These are phyloP conservation scores for Piloderma croceum DNA, from an alignment of 768 basidiomycete genomes.

Conservation along the genomic window DNA sequence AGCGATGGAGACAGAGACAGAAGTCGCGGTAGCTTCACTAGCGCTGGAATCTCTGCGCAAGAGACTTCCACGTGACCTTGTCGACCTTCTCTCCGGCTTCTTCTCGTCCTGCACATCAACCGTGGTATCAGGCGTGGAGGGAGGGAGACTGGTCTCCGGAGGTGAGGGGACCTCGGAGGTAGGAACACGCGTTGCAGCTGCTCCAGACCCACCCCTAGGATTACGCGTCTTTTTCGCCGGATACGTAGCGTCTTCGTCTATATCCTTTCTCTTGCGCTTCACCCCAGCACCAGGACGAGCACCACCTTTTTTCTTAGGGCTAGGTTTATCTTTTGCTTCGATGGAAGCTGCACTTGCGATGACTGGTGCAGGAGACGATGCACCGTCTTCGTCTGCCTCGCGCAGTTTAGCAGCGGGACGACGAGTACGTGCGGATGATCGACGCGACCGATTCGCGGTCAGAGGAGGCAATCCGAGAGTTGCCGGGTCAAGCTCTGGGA, in stretches of 20 bases:
- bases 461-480: constrained; percentile 42
- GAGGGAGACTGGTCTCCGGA: constrained; percentile 19
- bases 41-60: constrained; percentile 47
- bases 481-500: constrained; percentile 57
- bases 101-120: constrained; percentile 33
- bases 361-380: constrained; percentile 15
- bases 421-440: constrained; percentile 41
- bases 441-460: constrained; percentile 38
- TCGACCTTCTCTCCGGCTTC: constrained; percentile 39
- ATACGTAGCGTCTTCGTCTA: constrained; percentile 62
- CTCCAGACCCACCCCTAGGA: constrained; percentile 37
- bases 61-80: constrained; percentile 37
- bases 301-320: constrained; percentile 46
- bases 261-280: constrained; percentile 55
- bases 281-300: constrained; percentile 35
- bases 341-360: constrained; percentile 30
- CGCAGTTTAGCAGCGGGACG: constrained; percentile 45
- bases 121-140: constrained; percentile 23
- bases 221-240: constrained; percentile 63
- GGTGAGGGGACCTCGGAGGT: constrained; percentile 40
- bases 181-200: constrained; percentile 17
- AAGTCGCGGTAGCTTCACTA: constrained; percentile 37
- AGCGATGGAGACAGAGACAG: background rate
- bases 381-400: constrained; percentile 25
- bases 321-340: constrained; percentile 37